Evolutionary conservation across 345 rosid species (phyloP).

Genomic region (Mercurialis annua): DNA sequence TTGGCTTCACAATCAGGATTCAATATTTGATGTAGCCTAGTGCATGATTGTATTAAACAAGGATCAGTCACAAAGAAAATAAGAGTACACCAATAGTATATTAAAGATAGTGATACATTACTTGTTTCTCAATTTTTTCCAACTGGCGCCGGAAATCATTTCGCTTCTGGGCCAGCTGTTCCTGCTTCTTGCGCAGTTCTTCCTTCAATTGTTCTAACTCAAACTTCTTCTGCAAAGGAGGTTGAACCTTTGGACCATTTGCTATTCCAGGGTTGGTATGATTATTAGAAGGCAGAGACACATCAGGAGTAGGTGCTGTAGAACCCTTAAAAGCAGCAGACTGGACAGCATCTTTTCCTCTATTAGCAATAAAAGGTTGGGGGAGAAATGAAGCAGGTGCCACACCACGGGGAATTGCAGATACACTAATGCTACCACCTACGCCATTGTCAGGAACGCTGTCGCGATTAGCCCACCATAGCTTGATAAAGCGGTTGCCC

Average conservation of each 20-base stretch:
- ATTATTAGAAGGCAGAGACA: constrained; percentile 40
- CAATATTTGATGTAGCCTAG: background rate
- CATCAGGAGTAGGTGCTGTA: constrained; percentile 36
- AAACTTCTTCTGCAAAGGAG: constrained; percentile 65
- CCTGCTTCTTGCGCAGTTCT: constrained; percentile 83
- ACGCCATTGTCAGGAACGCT: constrained; percentile 58
- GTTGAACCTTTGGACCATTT: constrained; percentile 53
- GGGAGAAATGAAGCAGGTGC: constrained; percentile 35
- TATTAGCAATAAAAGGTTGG: constrained; percentile 38
- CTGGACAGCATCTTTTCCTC: constrained; percentile 49
- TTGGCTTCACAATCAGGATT: constrained; percentile 2
- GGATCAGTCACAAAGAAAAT: background rate
- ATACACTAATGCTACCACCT: constrained; percentile 38
- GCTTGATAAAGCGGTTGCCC: constrained; percentile 97
- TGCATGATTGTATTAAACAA: background rate
- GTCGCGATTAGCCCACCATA: constrained; percentile 99
- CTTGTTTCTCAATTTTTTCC: constrained; percentile 73
- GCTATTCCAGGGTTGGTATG: constrained; percentile 39
- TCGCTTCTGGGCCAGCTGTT: constrained; percentile 83
- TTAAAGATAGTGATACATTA: constrained; percentile 15
- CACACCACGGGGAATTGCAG: constrained; percentile 39
- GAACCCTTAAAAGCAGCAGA: constrained; percentile 36
- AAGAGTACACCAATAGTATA: background rate
- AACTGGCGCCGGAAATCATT: constrained; percentile 67
- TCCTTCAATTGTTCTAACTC: constrained; percentile 84